These are phyloP conservation scores for Aspergillus conjunctus DNA, from an alignment of 495 filamentous ascomycete genomes.

Conservation along the genomic window DNA sequence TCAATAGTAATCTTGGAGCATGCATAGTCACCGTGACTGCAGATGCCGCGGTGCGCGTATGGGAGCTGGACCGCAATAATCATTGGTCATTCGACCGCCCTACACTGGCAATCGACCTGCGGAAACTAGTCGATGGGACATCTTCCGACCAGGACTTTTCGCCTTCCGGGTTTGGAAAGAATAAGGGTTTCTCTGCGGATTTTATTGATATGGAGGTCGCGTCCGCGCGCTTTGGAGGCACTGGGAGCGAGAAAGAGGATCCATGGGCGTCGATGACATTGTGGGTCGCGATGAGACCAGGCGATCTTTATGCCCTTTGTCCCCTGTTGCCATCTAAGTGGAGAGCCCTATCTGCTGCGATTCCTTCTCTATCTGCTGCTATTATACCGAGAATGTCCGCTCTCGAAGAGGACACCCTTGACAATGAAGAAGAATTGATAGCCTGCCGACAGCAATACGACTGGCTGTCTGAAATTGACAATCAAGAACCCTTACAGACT, in stretches of 20 bases:
- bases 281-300: conserved; percentile 86
- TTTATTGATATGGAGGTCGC: conserved; percentile 84
- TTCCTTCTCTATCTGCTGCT: conserved; percentile 74
- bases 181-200: conserved; percentile 82
- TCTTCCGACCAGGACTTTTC: conserved; percentile 75
- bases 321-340: conserved; percentile 81
- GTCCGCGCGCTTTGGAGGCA: conserved; percentile 78
- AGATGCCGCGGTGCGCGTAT: conserved; percentile 81
- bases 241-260: conserved; percentile 62
- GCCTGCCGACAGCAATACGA: conserved; percentile 67
- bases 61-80: conserved; percentile 79
- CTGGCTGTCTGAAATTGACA: conserved; percentile 82
- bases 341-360: conserved; percentile 71
- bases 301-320: conserved; percentile 89
- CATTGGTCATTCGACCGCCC: conserved; percentile 82
- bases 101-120: conserved; percentile 77
- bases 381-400: conserved; percentile 67
- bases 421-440: conserved; percentile 51
- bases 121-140: conserved; percentile 77
- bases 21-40: conserved; percentile 81
- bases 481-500: conserved; percentile 61
- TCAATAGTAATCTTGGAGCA: conserved; percentile 56
- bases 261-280: conserved; percentile 90
- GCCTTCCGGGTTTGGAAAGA: conserved; percentile 67
- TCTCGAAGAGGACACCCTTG: conserved; percentile 58